These are phyloP conservation scores for Acacia pycnantha DNA, from an alignment of 331 rosid species.

Conservation along the genomic window DNA sequence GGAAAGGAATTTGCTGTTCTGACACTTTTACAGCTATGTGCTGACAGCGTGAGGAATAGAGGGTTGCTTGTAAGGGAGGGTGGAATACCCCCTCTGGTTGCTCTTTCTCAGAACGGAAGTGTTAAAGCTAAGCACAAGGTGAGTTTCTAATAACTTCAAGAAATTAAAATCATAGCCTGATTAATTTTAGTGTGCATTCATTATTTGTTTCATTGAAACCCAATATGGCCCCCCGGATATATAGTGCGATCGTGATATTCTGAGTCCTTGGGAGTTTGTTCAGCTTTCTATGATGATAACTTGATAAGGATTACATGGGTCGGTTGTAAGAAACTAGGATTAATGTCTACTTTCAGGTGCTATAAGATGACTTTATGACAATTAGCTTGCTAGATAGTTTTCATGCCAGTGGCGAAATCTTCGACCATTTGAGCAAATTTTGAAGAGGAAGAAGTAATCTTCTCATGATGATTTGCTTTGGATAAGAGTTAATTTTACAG, in stretches of 20 bases:
- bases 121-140: constrained; percentile 90
- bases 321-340: neutral
- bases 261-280: constrained; percentile 8
- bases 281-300: neutral
- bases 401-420: neutral
- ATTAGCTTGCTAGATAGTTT: neutral
- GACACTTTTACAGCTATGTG: constrained; percentile 71
- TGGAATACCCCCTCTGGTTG: constrained; percentile 84
- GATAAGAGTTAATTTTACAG: neutral
- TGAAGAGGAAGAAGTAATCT: neutral
- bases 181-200: neutral
- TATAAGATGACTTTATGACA: neutral
- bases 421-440: neutral
- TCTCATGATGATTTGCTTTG: neutral
- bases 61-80: constrained; percentile 89
- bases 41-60: constrained; percentile 65
- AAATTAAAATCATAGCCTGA: neutral
- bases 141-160: neutral
- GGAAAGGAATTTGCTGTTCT: constrained; percentile 88
- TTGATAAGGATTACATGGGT: neutral
- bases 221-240: neutral
- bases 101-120: constrained; percentile 79
- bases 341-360: neutral
- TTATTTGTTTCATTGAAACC: neutral
- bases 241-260: neutral